A percentile compares a stretch with the other conserved stretches of the same genome.
Evolutionary conservation across 139 green algal species (phyloP).

Genomic region (Gonium pectorale): DNA sequence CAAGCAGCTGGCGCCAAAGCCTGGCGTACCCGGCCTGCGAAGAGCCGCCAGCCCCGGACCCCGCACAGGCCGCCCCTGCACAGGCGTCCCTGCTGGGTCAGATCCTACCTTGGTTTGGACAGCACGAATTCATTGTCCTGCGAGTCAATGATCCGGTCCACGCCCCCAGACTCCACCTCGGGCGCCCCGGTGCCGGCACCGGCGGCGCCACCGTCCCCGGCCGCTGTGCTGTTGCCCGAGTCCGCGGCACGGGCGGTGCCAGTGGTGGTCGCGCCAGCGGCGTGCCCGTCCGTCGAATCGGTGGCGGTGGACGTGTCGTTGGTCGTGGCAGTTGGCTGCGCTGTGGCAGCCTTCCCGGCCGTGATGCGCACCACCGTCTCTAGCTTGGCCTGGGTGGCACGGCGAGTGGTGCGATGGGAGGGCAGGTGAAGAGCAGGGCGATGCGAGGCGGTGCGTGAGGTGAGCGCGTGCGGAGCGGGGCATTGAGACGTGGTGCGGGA

Average conservation of each 20-base stretch:
- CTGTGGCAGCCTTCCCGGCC: slow-evolving; percentile 20
- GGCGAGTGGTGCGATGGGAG: background rate
- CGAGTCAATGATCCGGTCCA: slow-evolving; percentile 95
- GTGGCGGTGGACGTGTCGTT: background rate
- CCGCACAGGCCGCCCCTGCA: too few relatives aligned
- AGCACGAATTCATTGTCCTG: slow-evolving; percentile 99
- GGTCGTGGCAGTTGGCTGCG: background rate
- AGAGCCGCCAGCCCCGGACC: too few relatives aligned
- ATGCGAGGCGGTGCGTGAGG: too few relatives aligned
- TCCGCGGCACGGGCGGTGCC: too few relatives aligned
- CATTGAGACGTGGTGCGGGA: too few relatives aligned
- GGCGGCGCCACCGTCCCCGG: background rate
- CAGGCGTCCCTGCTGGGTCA: too few relatives aligned
- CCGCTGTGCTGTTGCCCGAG: background rate
- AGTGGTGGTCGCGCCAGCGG: too few relatives aligned
- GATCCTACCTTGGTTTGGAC: slow-evolving; percentile 88
- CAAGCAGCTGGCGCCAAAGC: too few relatives aligned
- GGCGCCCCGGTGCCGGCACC: background rate
- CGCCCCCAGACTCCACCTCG: slow-evolving; percentile 33
- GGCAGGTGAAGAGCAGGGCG: too few relatives aligned
- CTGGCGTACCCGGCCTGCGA: too few relatives aligned
- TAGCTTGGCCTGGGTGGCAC: slow-evolving; percentile 44
- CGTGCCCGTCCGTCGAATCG: too few relatives aligned
- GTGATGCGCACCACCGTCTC: slow-evolving; percentile 63
- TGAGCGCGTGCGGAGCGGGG: too few relatives aligned